A percentile compares a stretch with the other conserved stretches of the same genome.
phyloP scores from a whole-genome alignment of 1,284 basidiomycete species.

The Cystobasidium sp. region DNA sequence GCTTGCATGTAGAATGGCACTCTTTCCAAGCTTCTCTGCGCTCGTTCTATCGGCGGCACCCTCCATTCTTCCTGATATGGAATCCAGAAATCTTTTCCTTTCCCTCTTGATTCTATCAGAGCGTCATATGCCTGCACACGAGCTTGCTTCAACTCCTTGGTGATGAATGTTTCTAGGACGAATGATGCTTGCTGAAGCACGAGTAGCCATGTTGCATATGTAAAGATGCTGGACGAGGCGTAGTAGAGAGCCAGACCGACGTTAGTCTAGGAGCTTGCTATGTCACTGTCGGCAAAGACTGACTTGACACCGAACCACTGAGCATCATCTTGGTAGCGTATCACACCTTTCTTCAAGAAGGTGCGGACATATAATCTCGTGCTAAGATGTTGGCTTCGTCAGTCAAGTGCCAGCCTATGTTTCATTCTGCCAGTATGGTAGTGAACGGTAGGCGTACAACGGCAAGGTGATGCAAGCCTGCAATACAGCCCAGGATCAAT shows the following conservation, averaged over 20 bases:
- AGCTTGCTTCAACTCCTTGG: conserved; percentile 46
- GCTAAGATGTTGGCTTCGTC: background rate
- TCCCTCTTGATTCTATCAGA: conserved; percentile 50
- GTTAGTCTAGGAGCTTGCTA: background rate
- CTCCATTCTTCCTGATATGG: conserved; percentile 54
- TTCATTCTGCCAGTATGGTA: background rate
- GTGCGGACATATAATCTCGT: conserved; percentile 49
- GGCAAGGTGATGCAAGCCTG: conserved; percentile 10
- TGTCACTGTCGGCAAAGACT: background rate
- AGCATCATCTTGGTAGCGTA: conserved; percentile 47
- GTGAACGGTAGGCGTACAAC: background rate
- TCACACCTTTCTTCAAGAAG: conserved; percentile 49
- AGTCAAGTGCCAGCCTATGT: background rate
- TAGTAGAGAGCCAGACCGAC: too few species aligned
- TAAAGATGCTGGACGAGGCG: conserved; percentile 15
- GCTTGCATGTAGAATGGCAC: conserved; percentile 49
- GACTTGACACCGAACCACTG: conserved; percentile 39
- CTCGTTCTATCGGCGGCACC: conserved; percentile 52
- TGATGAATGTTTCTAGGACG: conserved; percentile 49
- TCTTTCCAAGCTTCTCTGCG: conserved; percentile 48
- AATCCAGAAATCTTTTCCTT: conserved; percentile 51
- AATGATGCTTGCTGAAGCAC: conserved; percentile 46
- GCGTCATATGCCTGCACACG: conserved; percentile 50
- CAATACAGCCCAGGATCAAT: background rate
- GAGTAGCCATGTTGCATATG: conserved; percentile 44